Evolutionary conservation across 768 basidiomycete species (phyloP).

Genomic region (Daedaleopsis nitida): DNA sequence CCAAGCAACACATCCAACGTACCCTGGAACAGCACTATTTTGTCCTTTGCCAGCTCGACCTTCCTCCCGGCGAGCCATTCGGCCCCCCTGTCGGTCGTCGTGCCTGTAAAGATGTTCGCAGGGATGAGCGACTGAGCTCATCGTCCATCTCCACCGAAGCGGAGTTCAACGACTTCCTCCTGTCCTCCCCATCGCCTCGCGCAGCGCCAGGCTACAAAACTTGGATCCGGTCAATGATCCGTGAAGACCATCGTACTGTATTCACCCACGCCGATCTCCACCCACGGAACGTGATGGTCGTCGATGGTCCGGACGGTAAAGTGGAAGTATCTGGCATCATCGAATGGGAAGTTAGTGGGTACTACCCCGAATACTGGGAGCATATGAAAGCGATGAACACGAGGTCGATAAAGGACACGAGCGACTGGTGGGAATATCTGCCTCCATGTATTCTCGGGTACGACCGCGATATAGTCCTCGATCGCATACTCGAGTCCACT

Average conservation of each 20-base stretch:
- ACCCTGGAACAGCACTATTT: constrained; percentile 1
- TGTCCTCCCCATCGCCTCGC: neutral
- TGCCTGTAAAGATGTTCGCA: constrained; percentile 17
- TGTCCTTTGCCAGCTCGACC: constrained; percentile 2
- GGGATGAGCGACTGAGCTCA: constrained; percentile 4
- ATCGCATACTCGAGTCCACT: constrained; percentile 3
- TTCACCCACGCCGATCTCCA: constrained; percentile 23
- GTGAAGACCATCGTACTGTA: constrained; percentile 17
- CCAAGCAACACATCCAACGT: constrained; percentile 10
- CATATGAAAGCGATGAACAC: constrained; percentile 22
- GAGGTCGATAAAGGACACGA: constrained; percentile 11
- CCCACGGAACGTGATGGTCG: constrained; percentile 23
- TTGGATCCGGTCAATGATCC: constrained; percentile 17
- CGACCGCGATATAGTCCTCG: constrained; percentile 7
- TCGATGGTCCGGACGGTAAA: constrained; percentile 8
- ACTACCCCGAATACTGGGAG: constrained; percentile 27
- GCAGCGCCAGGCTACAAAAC: constrained; percentile 5
- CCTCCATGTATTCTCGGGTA: constrained; percentile 18
- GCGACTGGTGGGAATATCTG: constrained; percentile 27
- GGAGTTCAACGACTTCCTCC: constrained; percentile 21
- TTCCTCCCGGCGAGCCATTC: constrained; percentile 4
- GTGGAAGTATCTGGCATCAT: constrained; percentile 18
- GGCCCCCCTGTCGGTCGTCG: constrained; percentile 9
- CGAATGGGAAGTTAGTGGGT: constrained; percentile 25
- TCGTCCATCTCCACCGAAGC: constrained; percentile 11